These are phyloP conservation scores for Syzygium syzygioides DNA, from an alignment of 441 rosid species.

Conservation along the genomic window DNA sequence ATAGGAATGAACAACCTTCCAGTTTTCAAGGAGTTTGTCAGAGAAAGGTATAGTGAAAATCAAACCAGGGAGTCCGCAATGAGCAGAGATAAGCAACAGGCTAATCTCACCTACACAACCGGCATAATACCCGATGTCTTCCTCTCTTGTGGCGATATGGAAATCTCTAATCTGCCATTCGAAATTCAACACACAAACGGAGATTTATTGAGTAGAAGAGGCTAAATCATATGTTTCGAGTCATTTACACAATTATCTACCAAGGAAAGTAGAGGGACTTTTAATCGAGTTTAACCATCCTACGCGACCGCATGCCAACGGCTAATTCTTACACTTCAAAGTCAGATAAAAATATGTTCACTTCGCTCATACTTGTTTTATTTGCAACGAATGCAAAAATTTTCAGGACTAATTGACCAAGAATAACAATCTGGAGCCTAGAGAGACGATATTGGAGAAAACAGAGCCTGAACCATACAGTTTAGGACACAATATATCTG, in stretches of 20 bases:
- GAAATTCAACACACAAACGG: not conserved
- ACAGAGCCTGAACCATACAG: not conserved
- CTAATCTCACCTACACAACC: conserved; percentile 70
- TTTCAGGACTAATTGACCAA: not conserved
- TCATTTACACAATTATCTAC: not conserved
- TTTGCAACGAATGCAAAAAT: not conserved
- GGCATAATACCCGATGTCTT: conserved; percentile 78
- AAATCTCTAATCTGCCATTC: conserved; percentile 52
- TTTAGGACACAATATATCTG: not conserved
- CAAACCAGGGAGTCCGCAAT: not conserved
- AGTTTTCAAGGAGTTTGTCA: not conserved
- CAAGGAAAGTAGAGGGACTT: not conserved
- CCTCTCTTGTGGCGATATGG: conserved; percentile 54
- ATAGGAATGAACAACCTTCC: conserved; percentile 73
- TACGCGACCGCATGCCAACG: not conserved
- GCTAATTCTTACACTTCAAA: not conserved
- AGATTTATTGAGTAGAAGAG: not conserved
- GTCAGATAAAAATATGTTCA: not conserved
- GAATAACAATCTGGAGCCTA: not conserved
- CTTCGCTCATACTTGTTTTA: not conserved
- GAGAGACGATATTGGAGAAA: not conserved
- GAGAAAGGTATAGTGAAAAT: not conserved
- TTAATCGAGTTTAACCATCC: not conserved
- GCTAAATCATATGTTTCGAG: not conserved
- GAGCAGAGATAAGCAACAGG: not conserved